Evolutionary conservation across 1,284 basidiomycete species (phyloP), one percentile per base, ranked within the genome.

Genomic region (Stereum hirsutum): DNA sequence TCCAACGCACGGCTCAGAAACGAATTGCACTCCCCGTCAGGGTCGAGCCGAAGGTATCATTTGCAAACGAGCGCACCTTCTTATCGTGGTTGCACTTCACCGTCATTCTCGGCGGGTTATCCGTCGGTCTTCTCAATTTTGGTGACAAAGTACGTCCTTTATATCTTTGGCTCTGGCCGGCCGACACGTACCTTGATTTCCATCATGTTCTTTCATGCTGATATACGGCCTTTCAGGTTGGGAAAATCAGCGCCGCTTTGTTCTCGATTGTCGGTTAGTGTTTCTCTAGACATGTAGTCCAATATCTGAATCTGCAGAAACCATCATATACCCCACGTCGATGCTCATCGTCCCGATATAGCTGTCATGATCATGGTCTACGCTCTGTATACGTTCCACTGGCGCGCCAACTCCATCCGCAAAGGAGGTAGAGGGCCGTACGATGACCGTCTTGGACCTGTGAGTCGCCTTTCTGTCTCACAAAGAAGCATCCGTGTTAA

Each of bases 121-220:
- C 92, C 1, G 90, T 97, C n/a, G 94, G 94, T n/a, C 67, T 97
- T 48, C 72, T 97, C 53, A 97, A 96, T 65, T 97, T 97, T 67
- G 93, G 93, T 49, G 93, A 97, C 64, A 89, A 87, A 72, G 89
- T 84, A 44, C 44, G 70, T 56, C 23, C 23, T 4, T n/a, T 39
- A 23, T 40, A 12, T 39, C 8, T 31, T 11, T 35, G n/a, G n/a
- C n/a, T n/a, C n/a, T n/a, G n/a, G n/a, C n/a, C n/a, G n/a, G n/a
- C n/a, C n/a, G n/a, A n/a, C n/a, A n/a, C n/a, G n/a, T n/a, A n/a
- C n/a, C n/a, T n/a, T n/a, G n/a, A 5, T 34, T 12, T 17, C 21
- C 26, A 21, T 28, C 24, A 31, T 28, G 14, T 42, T 35, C 8
- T 41, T 44, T 26, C 5, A 17, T 28, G 42, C 42, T 46, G 27